These are phyloP conservation scores for Bidens hawaiensis DNA, from an alignment of 140 eudicot genomes.

Conservation along the genomic window DNA sequence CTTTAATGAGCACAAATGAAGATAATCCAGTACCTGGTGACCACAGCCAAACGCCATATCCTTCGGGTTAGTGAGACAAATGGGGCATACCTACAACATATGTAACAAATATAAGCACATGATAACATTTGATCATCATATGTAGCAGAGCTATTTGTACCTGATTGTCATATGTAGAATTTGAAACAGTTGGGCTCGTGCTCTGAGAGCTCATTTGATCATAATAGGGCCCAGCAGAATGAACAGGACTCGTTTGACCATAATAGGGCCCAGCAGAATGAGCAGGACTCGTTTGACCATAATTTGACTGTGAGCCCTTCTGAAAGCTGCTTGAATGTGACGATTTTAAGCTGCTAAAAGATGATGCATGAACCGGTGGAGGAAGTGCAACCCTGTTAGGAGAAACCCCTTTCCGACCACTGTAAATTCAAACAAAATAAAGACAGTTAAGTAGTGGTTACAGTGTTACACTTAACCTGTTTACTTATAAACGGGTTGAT, in stretches of 20 bases:
- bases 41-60: slow-evolving; percentile 99
- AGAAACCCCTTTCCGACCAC: slow-evolving; percentile 57
- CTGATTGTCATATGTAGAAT: slow-evolving; percentile 65
- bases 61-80: slow-evolving; percentile 77
- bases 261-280: slow-evolving; percentile 26
- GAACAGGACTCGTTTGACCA: slow-evolving; percentile 35
- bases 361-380: slow-evolving; percentile 57
- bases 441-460: neutral
- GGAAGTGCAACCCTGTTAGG: slow-evolving; percentile 79
- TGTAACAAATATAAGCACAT: neutral
- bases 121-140: neutral
- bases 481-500: neutral
- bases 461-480: neutral
- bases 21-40: slow-evolving; percentile 61
- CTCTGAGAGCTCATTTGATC: slow-evolving; percentile 21
- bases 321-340: slow-evolving; percentile 58
- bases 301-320: slow-evolving; percentile 45
- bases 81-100: slow-evolving; percentile 69
- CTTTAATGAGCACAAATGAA: neutral
- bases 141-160: slow-evolving; percentile 28
- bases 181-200: slow-evolving; percentile 53
- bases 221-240: slow-evolving; percentile 15
- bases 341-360: slow-evolving; percentile 46
- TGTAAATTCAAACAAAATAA: slow-evolving; percentile 11
- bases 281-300: slow-evolving; percentile 35